Evolutionary conservation across 441 rosid genomes (phyloP).

Genomic region (Jatropha multifida): DNA sequence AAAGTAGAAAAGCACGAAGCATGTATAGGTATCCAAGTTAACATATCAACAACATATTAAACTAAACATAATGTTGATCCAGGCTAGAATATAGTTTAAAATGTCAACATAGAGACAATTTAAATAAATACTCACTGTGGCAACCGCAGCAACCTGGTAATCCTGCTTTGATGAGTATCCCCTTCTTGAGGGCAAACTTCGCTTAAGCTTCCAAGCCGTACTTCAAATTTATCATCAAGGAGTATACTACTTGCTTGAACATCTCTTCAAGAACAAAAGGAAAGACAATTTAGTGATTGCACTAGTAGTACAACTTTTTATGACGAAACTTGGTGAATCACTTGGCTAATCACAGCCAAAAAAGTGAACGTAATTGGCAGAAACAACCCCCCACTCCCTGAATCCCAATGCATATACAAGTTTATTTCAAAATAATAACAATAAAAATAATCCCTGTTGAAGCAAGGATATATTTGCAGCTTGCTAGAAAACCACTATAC

Average conservation of each 20-base stretch:
- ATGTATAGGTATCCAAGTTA: not conserved
- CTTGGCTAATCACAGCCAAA: not conserved
- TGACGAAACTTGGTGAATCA: not conserved
- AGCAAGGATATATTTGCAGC: not conserved
- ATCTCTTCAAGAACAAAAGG: slow-evolving; percentile 53
- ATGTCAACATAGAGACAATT: not conserved
- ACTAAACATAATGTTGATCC: not conserved
- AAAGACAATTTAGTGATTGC: slow-evolving; percentile 20
- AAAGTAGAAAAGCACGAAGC: not conserved
- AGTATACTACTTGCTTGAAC: slow-evolving; percentile 98
- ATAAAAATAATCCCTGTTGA: not conserved
- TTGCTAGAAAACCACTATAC: not conserved
- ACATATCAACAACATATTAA: not conserved
- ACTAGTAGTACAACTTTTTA: not conserved
- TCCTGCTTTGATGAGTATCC: slow-evolving; percentile 72
- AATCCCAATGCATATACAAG: not conserved
- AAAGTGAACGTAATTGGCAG: not conserved
- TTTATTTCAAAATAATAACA: not conserved
- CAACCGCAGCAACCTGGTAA: slow-evolving; percentile 71
- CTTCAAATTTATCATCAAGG: slow-evolving; percentile 98
- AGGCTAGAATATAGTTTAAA: not conserved
- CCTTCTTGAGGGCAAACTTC: slow-evolving; percentile 76
- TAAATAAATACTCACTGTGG: slow-evolving; percentile 66
- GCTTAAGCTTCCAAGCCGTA: slow-evolving; percentile 88
- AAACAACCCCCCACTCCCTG: not conserved